phyloP scores from a whole-genome alignment of 164 flowering plant genomes.

The Pachysandra terminalis region DNA sequence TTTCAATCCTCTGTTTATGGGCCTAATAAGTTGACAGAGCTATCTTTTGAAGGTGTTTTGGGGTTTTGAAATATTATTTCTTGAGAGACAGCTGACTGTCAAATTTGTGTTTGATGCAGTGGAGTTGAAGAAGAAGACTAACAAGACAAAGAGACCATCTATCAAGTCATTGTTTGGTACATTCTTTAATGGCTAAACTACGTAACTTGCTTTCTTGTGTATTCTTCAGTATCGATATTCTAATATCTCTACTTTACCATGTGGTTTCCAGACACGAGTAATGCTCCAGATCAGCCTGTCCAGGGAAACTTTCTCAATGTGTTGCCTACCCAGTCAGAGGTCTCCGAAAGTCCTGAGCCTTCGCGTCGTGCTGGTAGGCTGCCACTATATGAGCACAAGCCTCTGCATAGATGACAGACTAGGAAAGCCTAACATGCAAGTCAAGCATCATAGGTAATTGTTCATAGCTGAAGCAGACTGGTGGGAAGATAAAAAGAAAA shows the following conservation, averaged over 20 bases:
- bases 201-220: not conserved
- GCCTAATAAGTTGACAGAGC: not conserved
- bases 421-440: conserved; percentile 1
- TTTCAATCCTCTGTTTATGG: not conserved
- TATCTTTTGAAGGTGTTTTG: not conserved
- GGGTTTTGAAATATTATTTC: not conserved
- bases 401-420: conserved; percentile 14
- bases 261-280: conserved; percentile 19
- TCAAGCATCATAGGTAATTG: conserved; percentile 5
- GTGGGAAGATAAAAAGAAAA: not conserved
- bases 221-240: not conserved
- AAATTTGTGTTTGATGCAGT: conserved; percentile 23
- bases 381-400: conserved; percentile 19
- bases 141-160: conserved; percentile 42
- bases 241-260: not conserved
- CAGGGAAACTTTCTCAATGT: conserved; percentile 27
- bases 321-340: conserved; percentile 33
- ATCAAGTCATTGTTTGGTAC: conserved; percentile 46
- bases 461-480: conserved; percentile 15
- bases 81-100: not conserved
- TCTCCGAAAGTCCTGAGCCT: conserved; percentile 29
- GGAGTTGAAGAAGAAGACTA: conserved; percentile 43
- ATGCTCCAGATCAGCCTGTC: conserved; percentile 21
- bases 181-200: conserved; percentile 1
- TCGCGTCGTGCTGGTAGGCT: conserved; percentile 18